These are phyloP conservation scores for Leonotis leonurus DNA, from an alignment of 257 asterid species.

Conservation along the genomic window DNA sequence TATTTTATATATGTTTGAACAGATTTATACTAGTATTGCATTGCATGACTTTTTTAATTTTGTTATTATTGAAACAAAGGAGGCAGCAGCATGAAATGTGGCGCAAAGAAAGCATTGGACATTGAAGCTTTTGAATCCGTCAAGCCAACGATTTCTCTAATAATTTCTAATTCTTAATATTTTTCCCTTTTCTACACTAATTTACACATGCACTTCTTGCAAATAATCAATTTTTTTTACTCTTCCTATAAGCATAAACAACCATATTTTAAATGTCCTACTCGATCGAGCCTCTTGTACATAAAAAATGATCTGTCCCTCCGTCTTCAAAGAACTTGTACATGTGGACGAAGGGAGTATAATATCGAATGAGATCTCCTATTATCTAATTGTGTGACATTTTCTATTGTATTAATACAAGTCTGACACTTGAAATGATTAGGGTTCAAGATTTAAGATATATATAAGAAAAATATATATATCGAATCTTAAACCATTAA, in stretches of 20 bases:
- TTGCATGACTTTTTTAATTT: no score
- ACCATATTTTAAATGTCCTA: background rate
- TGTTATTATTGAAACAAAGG: background rate
- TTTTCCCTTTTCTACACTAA: background rate
- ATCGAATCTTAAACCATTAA: no score
- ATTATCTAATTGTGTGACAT: no score
- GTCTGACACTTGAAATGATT: no score
- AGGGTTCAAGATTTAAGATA: no score
- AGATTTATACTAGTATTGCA: background rate
- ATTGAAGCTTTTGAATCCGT: conserved; percentile 15
- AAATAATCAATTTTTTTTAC: background rate
- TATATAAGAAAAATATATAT: no score
- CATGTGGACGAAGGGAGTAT: no score
- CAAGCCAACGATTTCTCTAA: conserved; percentile 13
- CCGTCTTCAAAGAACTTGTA: no score
- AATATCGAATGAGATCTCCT: no score
- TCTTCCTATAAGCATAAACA: background rate
- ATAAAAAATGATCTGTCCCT: no score
- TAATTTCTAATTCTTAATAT: background rate
- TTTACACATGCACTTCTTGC: background rate
- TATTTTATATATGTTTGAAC: background rate
- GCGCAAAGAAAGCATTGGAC: conserved; percentile 2
- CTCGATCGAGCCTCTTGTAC: background rate
- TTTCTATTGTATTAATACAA: no score
- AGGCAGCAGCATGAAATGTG: background rate